A percentile compares a stretch with the other conserved stretches of the same genome.
phyloP scores from a whole-genome alignment of 2,329 filamentous ascomycete genomes.

The Talaromyces verruculosus region DNA sequence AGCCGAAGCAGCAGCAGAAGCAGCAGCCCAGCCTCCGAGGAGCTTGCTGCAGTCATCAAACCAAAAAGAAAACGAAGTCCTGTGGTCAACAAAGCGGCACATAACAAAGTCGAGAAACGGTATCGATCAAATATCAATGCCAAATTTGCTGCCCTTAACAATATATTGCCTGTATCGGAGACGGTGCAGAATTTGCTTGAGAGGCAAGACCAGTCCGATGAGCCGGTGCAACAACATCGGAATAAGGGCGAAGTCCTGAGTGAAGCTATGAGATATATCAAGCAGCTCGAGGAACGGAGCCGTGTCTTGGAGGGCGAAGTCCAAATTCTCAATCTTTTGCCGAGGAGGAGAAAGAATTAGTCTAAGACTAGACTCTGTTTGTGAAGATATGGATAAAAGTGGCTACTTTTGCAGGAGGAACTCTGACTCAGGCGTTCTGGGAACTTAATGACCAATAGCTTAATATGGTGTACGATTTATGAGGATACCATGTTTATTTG shows the following conservation, averaged over 20 bases:
- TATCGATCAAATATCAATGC: constrained; percentile 18
- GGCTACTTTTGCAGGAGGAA: constrained; percentile 1
- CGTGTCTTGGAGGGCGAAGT: constrained; percentile 10
- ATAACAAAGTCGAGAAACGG: constrained; percentile 18
- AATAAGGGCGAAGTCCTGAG: constrained; percentile 9
- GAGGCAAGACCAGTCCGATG: neutral
- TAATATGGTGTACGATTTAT: constrained; percentile 10
- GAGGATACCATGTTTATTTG: neutral
- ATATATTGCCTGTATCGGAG: constrained; percentile 5
- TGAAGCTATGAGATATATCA: constrained; percentile 17
- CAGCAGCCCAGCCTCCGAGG: constrained; percentile 2
- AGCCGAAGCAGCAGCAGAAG: constrained; percentile 6
- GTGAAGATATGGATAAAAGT: constrained; percentile 9
- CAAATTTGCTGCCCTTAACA: constrained; percentile 12
- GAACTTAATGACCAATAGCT: neutral
- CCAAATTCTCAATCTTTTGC: constrained; percentile 12
- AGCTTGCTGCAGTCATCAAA: neutral
- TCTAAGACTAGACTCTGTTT: neutral
- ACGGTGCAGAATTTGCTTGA: constrained; percentile 8
- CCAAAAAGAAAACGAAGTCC: constrained; percentile 9
- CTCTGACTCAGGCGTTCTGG: neutral
- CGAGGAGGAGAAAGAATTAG: neutral
- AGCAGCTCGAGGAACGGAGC: constrained; percentile 11
- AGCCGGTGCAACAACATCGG: constrained; percentile 8
- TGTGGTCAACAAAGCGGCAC: constrained; percentile 11